Evolutionary conservation across 2,329 filamentous ascomycete genomes (phyloP).

Genomic region (Cladophialophora immunda): DNA sequence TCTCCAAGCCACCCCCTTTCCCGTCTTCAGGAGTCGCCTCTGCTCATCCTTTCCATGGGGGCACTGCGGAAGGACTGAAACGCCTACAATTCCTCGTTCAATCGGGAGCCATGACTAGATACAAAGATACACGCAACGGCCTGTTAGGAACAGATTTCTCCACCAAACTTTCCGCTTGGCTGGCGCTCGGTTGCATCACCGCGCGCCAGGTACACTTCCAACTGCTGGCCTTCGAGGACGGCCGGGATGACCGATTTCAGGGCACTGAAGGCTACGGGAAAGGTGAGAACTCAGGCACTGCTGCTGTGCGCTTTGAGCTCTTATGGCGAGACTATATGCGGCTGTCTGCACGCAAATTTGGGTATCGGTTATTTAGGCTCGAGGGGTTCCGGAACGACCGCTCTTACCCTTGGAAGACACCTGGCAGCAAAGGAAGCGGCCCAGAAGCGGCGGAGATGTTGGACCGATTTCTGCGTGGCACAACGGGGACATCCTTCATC

Average conservation of each 20-base stretch:
- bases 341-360: conserved; percentile 76
- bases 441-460: conserved; percentile 57
- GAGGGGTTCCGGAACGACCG: conserved; percentile 68
- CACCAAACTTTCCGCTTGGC: conserved; percentile 77
- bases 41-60: conserved; percentile 73
- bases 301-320: conserved; percentile 74
- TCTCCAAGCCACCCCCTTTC: conserved; percentile 60
- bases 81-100: conserved; percentile 69
- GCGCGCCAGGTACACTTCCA: conserved; percentile 75
- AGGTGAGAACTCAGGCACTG: conserved; percentile 77
- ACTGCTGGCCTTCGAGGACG: conserved; percentile 75
- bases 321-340: conserved; percentile 85
- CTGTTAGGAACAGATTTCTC: conserved; percentile 75
- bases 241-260: conserved; percentile 51
- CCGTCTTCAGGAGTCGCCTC: conserved; percentile 62
- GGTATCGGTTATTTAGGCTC: conserved; percentile 68
- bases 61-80: conserved; percentile 67
- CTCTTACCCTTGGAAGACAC: conserved; percentile 60
- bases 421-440: conserved; percentile 27
- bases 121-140: conserved; percentile 76
- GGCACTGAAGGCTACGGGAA: conserved; percentile 67
- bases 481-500: conserved; percentile 78
- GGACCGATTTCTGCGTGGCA: conserved; percentile 69
- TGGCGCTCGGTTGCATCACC: conserved; percentile 76
- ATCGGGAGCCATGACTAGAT: conserved; percentile 67